phyloP scores from a whole-genome alignment of 140 eudicot genomes.

The Bidens hawaiensis region DNA sequence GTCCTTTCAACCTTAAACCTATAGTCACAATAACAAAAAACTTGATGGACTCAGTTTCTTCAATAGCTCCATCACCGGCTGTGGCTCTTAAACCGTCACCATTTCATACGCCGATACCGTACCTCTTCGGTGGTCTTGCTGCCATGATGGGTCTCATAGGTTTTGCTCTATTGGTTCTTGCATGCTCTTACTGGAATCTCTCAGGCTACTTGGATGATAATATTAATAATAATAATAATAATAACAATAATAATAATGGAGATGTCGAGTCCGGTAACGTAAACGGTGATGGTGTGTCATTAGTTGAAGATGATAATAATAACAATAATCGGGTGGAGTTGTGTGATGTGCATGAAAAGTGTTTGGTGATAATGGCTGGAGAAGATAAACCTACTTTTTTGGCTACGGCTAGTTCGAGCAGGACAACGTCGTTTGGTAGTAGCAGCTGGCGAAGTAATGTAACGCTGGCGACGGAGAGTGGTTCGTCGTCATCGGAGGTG shows the following conservation, averaged over 20 bases:
- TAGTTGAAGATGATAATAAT: not conserved
- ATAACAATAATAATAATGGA: slow-evolving; percentile 30
- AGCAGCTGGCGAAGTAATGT: slow-evolving; percentile 25
- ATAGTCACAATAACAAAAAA: not conserved
- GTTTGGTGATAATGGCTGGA: slow-evolving; percentile 69
- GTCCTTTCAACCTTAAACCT: not conserved
- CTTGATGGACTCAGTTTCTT: slow-evolving; percentile 10
- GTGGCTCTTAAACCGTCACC: slow-evolving; percentile 38
- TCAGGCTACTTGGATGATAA: slow-evolving; percentile 54
- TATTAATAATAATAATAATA: too few species aligned
- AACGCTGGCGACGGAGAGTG: slow-evolving; percentile 9
- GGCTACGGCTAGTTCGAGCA: slow-evolving; percentile 59
- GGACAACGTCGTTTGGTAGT: slow-evolving; percentile 57
- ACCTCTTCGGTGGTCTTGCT: slow-evolving; percentile 69
- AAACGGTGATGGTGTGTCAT: slow-evolving; percentile 6
- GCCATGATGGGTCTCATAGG: slow-evolving; percentile 68
- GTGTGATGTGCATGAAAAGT: slow-evolving; percentile 38
- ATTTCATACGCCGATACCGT: slow-evolving; percentile 77
- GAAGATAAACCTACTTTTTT: slow-evolving; percentile 54
- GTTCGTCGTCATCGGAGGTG: slow-evolving; percentile 10
- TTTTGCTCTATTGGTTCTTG: too few species aligned
- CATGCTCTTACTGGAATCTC: too few species aligned
- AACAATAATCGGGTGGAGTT: not conserved
- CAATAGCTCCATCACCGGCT: slow-evolving; percentile 20
- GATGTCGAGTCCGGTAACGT: slow-evolving; percentile 44